Base-by-base conservation (phyloP, 371 early-diverging fungal species). In the Mucor plumbeus region DNA sequence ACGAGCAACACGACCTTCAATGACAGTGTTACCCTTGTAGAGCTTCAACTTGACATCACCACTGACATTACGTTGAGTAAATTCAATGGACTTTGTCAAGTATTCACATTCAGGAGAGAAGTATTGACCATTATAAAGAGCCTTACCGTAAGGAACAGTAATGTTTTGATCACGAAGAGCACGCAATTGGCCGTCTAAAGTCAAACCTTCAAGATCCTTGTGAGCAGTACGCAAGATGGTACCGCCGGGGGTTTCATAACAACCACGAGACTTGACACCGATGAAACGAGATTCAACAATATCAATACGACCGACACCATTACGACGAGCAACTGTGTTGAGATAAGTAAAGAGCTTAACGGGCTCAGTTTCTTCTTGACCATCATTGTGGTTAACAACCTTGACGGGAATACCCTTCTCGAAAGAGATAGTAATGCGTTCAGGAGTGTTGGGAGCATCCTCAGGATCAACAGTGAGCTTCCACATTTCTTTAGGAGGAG, bases 231-330 rank as follows among this genome's bases (percentile, higher is more conserved):
- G 94, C 65, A 98, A 85, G 64, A 98, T 94, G 53, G 97, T 97
- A 60, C 97, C 98, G 59, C 95, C 97, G 58, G 98, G 98, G 43
- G 97, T 96, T 82, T 98, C 98, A 88, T 98, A 98, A 85, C 97
- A 98, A 70, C 97, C 98, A 62, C 97, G 94, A 59, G 95, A 95
- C 88, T 98, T 98, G 87, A 98, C 94, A 64, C 98, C 98, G 67
- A 98, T 96, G 84, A 96, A 98, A 48, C 98, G 91, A 81, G 96
- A 96, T 85, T 98, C 97, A 60, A 98, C 98, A 82, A 98, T 97
- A 77, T 98, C 98, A 67, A 98, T 90, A 77, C 97, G 93, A 58
- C 98, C 98, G 67, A 98, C 89, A 65, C 98, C 98, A 84, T 98
- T 94, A 84, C 95, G 93, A 64, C 97, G 90, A 50, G 95, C 98